Conservation (phyloP, 2,329 filamentous ascomycete genomes). For the Phialophora chinensis region DNA sequence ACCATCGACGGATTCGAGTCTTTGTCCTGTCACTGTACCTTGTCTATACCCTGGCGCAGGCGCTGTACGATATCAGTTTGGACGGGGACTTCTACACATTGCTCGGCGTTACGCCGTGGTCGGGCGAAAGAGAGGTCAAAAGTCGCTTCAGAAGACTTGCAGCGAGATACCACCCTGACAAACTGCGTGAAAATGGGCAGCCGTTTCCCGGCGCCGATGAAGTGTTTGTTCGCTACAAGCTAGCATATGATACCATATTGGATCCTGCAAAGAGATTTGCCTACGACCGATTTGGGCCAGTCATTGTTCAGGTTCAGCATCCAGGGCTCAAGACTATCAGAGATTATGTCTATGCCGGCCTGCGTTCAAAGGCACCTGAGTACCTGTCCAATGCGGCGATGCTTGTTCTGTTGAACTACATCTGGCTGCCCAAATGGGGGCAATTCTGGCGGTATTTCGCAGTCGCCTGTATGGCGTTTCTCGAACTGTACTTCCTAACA, state of each 20-base stretch:
- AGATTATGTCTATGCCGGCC: conserved; percentile 74
- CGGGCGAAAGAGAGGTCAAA: conserved; percentile 79
- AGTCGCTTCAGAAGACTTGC: conserved; percentile 80
- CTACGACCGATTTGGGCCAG: conserved; percentile 86
- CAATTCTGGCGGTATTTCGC: conserved; percentile 58
- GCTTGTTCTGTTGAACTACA: conserved; percentile 39
- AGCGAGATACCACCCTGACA: conserved; percentile 80
- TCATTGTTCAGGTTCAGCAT: conserved; percentile 65
- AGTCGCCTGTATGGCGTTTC: conserved; percentile 59
- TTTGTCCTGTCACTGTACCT: conserved; percentile 84
- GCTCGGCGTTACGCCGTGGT: conserved; percentile 68
- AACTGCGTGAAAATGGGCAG: conserved; percentile 56
- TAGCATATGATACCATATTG: conserved; percentile 80
- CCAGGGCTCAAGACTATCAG: conserved; percentile 60
- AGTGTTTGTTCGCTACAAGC: conserved; percentile 80
- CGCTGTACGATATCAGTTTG: conserved; percentile 77
- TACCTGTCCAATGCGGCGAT: conserved; percentile 48
- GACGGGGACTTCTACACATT: conserved; percentile 78
- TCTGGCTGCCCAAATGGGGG: conserved; percentile 38
- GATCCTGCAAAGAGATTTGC: conserved; percentile 79
- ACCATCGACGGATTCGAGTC: conserved; percentile 83
- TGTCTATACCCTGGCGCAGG: conserved; percentile 89
- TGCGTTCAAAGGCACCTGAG: conserved; percentile 53
- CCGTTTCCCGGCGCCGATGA: conserved; percentile 42
- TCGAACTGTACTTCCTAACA: conserved; percentile 65